Percentiles rank a stretch among this genome's conserved stretches.
phyloP scores from a whole-genome alignment of 495 filamentous ascomycete species.

The Annulohypoxylon bovei region DNA sequence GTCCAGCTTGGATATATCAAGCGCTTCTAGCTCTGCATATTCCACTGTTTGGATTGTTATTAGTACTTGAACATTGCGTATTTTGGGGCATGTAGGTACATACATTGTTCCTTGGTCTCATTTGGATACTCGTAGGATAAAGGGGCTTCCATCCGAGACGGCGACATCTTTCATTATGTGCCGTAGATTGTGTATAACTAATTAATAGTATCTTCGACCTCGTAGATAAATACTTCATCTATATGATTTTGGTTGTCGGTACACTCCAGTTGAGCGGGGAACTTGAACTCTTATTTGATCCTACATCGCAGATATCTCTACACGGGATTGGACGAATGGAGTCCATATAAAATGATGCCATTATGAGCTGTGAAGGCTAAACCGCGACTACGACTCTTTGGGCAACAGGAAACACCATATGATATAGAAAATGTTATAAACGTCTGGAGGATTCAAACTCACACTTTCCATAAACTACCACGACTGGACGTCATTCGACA shows the following conservation, averaged over 20 bases:
- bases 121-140: constrained; percentile 28
- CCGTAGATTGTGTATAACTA: background rate
- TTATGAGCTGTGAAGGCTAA: constrained; percentile 20
- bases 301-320: background rate
- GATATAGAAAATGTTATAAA: background rate
- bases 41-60: constrained; percentile 35
- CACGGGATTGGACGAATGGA: constrained; percentile 9
- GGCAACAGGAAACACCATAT: background rate
- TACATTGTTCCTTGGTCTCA: constrained; percentile 32
- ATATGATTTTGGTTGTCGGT: background rate
- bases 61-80: background rate
- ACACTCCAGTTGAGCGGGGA: constrained; percentile 20
- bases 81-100: background rate
- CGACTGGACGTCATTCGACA: background rate
- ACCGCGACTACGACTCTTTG: background rate
- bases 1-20: constrained; percentile 62
- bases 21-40: constrained; percentile 54
- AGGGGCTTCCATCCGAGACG: constrained; percentile 5
- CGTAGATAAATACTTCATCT: background rate
- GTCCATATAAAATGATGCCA: constrained; percentile 30
- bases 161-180: constrained; percentile 11
- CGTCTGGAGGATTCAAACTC: background rate
- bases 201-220: too few relatives aligned
- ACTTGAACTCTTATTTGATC: constrained; percentile 2
- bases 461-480: background rate